Evolutionary conservation across 257 asterid species (phyloP), one percentile per base, ranked within the genome.

Genomic region (Linderniella brevidens): DNA sequence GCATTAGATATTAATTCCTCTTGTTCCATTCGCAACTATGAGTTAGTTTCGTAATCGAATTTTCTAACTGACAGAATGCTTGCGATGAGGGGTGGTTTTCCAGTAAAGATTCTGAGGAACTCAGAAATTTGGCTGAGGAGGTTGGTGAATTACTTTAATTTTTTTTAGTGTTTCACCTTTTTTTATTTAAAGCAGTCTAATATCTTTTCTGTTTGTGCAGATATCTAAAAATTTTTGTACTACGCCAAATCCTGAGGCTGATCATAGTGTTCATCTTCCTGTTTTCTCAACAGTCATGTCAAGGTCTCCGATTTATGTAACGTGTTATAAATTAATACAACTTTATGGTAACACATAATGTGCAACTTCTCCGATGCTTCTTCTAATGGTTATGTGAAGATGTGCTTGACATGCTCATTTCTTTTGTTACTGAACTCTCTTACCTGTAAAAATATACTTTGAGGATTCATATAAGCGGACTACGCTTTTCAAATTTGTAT

Each of bases 1-100:
- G n/a, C n/a, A n/a, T n/a, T n/a, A n/a, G n/a, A n/a, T n/a, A n/a
- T n/a, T n/a, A n/a, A n/a, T n/a, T n/a, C n/a, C n/a, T n/a, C n/a
- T n/a, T n/a, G n/a, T n/a, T n/a, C n/a, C n/a, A n/a, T n/a, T n/a
- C n/a, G n/a, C n/a, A n/a, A n/a, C n/a, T n/a, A n/a, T n/a, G n/a
- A n/a, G n/a, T 19, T 45, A 8, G 45, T 35, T 40, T 41, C 45
- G 0, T 16, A 48, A 47, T 39, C 20, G 41, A 49, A n/a, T 39
- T 57, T 54, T 36, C 19, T 62, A 12, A 61, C 40, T 58, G 46
- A 48, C 53, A 81, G 93, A 73, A 56, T 62, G 93, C 93, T 57
- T 75, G 93, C 64, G 58, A 61, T 36, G 45, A 58, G 41, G 75
- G 78, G 35, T 81, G 93, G 92, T 81, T 77, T 70, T 44, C 78